Evolutionary conservation across 495 filamentous ascomycete species (phyloP), one percentile per base, ranked within the genome.

Genomic region (Aspergillus hancockii): DNA sequence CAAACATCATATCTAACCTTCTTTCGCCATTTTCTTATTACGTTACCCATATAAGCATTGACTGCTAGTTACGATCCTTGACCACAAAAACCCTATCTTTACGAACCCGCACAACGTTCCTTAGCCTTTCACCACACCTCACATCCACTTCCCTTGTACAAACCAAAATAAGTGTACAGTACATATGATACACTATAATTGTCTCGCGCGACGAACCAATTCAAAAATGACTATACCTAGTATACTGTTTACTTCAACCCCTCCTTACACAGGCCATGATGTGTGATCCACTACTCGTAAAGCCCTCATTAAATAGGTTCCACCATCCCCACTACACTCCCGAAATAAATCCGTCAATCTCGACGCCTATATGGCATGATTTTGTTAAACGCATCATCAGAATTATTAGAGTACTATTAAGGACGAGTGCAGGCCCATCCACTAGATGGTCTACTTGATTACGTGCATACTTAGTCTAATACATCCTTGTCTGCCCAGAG

Each of bases 1-100:
- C 38, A 52, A 52, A n/a, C 32, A 57, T 22, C 21, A 14, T 18
- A 5, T 57, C 19, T 57, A 57, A 47, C 23, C 8, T 16, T 25
- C 51, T 16, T 23, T 36, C 7, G 0, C 8, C 21, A 2, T 23
- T 18, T 53, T 19, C 23, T 13, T n/a, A 8, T 38, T 53, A 13
- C 16, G n/a, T 16, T 43, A 18, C 22, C 43, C 8, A 21, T 16
- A 47, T 23, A 22, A 47, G 19, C 19, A 47, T 47, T 22, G 43
- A 47, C 18, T 47, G 43, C 19, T 47, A 23, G 2, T 47, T 14
- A 23, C 8, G 43, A 47, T 23, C 43, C 18, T 41, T 41, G 38
- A 41, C 10, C 16, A 3, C 38, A 41, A 36, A 9, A 36, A 36
- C 13, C 8, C 7, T 16, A 3, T 2, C 38, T 41, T n/a, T 41